Percentiles rank a stretch among this genome's conserved stretches.
Conservation (phyloP, 192 early-diverging fungal species). For the Jimgerdemannia flammicorona region DNA sequence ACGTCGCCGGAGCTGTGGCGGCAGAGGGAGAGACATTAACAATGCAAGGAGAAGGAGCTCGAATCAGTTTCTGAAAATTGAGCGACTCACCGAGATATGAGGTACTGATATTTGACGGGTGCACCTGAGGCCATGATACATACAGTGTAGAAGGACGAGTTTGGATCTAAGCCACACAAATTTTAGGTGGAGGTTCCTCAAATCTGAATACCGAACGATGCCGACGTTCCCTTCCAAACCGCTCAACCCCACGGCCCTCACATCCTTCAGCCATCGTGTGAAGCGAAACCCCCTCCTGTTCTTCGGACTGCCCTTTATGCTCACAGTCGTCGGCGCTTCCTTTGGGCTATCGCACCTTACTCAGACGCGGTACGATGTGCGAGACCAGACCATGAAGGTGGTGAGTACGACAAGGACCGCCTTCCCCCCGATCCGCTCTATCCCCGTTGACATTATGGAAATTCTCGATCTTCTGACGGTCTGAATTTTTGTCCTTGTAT, state of each 20-base stretch:
- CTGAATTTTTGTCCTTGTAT: neutral
- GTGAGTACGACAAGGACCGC: conserved; percentile 20
- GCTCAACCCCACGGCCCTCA: conserved; percentile 1
- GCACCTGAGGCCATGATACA: neutral
- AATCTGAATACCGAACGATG: conserved; percentile 4
- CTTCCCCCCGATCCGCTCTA: neutral
- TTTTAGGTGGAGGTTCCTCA: neutral
- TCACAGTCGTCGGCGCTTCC: conserved; percentile 65
- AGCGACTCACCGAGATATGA: conserved; percentile 29
- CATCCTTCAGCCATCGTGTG: conserved; percentile 4
- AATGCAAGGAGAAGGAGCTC: neutral
- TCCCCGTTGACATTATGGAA: neutral
- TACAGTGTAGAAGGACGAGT: neutral
- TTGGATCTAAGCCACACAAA: neutral
- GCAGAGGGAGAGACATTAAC: neutral
- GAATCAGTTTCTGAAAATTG: neutral
- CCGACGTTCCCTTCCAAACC: conserved; percentile 33
- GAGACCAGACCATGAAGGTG: conserved; percentile 51
- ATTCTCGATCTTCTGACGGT: neutral
- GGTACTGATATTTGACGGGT: conserved; percentile 28
- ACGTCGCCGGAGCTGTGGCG: conserved; percentile 45
- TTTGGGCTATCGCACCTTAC: conserved; percentile 68
- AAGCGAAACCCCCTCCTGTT: conserved; percentile 55
- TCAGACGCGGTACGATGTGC: conserved; percentile 74
- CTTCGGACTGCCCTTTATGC: conserved; percentile 69